phyloP scores from a whole-genome alignment of 2,329 filamentous ascomycete species.

The Calonectria honghensis region DNA sequence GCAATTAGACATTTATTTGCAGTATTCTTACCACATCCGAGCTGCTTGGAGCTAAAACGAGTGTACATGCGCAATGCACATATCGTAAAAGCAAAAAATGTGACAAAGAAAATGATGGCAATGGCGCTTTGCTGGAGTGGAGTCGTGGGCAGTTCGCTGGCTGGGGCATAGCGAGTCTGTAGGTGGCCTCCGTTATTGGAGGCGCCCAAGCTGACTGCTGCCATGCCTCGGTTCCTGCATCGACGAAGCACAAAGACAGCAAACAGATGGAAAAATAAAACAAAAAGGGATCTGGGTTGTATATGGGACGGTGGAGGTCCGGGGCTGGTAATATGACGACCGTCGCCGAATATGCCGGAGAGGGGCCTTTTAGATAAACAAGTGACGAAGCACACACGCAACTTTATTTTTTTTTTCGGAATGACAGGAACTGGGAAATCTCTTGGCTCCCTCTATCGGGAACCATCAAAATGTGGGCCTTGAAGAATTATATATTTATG shows the following conservation, averaged over 20 bases:
- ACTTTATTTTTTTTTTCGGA: neutral
- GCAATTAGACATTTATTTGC: neutral
- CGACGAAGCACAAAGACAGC: neutral
- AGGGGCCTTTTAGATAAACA: neutral
- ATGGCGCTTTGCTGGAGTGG: constrained; percentile 44
- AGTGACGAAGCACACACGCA: neutral
- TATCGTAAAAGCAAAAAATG: constrained; percentile 42
- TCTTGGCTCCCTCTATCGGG: neutral
- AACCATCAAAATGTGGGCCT: constrained; percentile 4
- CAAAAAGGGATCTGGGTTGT: neutral
- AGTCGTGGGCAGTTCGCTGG: constrained; percentile 44
- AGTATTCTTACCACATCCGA: constrained; percentile 44
- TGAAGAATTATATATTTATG: constrained; percentile 16
- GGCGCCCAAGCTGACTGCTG: constrained; percentile 12
- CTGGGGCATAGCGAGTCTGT: constrained; percentile 39
- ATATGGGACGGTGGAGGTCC: neutral
- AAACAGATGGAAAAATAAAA: neutral
- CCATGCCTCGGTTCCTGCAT: constrained; percentile 15
- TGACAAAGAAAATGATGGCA: constrained; percentile 48
- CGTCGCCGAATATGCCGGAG: neutral
- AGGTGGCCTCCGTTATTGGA: constrained; percentile 22
- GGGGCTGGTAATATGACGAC: too few relatives aligned
- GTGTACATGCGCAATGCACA: constrained; percentile 46
- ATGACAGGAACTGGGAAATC: neutral
- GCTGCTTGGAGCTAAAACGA: constrained; percentile 44